Conservation (phyloP, 495 filamentous ascomycete genomes). For the Daldinia decipiens region DNA sequence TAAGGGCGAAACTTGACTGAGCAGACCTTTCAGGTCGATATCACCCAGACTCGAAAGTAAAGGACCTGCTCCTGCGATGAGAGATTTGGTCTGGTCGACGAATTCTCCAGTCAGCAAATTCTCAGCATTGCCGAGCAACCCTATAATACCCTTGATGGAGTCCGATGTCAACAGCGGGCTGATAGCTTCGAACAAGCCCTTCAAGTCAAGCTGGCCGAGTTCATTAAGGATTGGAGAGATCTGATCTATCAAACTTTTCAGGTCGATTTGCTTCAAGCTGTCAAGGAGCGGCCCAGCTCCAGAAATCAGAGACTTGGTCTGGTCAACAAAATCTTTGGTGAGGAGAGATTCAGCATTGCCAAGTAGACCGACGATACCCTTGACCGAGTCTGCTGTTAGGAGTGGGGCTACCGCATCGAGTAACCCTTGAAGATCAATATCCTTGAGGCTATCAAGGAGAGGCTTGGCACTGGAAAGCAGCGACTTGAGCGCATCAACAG, state of each 20-base stretch:
- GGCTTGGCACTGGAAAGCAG: slow-evolving; percentile 45
- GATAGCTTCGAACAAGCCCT: slow-evolving; percentile 43
- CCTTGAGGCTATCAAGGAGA: slow-evolving; percentile 43
- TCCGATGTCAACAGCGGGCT: slow-evolving; percentile 50
- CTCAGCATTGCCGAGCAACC: slow-evolving; percentile 56
- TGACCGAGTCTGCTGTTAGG: slow-evolving; percentile 52
- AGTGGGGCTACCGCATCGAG: slow-evolving; percentile 45
- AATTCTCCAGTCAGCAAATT: slow-evolving; percentile 54
- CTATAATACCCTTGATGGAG: slow-evolving; percentile 53
- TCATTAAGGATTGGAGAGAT: slow-evolving; percentile 53
- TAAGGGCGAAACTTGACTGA: slow-evolving; percentile 45
- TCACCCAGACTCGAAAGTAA: slow-evolving; percentile 49
- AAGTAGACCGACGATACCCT: slow-evolving; percentile 51
- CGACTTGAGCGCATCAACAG: slow-evolving; percentile 57
- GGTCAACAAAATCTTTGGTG: slow-evolving; percentile 33
- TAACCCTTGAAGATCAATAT: slow-evolving; percentile 46
- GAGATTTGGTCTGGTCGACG: slow-evolving; percentile 52
- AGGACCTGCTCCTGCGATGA: slow-evolving; percentile 51
- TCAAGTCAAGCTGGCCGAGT: slow-evolving; percentile 41
- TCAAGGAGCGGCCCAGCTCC: slow-evolving; percentile 50
- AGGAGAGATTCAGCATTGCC: slow-evolving; percentile 54
- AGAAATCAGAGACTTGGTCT: slow-evolving; percentile 52
- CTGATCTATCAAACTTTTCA: slow-evolving; percentile 49
- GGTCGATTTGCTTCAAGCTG: slow-evolving; percentile 51
- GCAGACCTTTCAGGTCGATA: slow-evolving; percentile 47